Conservation (phyloP, 2,329 filamentous ascomycete species). For the Venturia effusa region DNA sequence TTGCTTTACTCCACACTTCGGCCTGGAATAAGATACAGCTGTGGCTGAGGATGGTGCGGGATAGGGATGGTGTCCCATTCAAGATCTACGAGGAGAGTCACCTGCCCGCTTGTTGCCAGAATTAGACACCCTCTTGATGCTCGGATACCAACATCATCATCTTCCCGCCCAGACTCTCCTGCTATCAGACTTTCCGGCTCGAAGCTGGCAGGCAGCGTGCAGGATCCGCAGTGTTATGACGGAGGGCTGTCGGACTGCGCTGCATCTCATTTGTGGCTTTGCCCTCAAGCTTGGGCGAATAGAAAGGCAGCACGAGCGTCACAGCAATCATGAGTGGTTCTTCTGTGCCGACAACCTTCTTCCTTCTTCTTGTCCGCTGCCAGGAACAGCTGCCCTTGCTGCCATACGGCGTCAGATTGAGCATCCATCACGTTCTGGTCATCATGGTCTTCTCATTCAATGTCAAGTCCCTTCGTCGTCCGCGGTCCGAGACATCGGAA, state of each 20-base stretch:
- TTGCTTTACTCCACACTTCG: no score
- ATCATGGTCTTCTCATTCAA: background rate
- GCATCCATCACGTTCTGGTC: background rate
- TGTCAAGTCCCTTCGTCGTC: background rate
- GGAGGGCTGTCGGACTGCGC: background rate
- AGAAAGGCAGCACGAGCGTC: background rate
- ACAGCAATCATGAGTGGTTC: background rate
- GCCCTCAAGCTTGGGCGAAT: background rate
- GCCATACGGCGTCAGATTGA: no score
- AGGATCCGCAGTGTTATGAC: background rate
- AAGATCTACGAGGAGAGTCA: background rate
- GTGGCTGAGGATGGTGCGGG: background rate
- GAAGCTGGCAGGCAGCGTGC: background rate
- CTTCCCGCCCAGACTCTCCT: background rate
- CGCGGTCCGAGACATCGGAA: background rate
- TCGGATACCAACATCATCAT: background rate
- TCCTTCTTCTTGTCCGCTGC: background rate
- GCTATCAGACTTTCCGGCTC: background rate
- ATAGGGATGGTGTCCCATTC: background rate
- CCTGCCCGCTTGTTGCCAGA: no score
- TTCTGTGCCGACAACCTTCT: background rate
- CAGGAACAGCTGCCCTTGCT: background rate
- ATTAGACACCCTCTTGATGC: no score
- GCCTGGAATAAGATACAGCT: background rate
- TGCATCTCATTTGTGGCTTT: background rate